These are phyloP conservation scores for Oryza longistaminata DNA, from an alignment of 176 grass and related monocot species.

Conservation along the genomic window DNA sequence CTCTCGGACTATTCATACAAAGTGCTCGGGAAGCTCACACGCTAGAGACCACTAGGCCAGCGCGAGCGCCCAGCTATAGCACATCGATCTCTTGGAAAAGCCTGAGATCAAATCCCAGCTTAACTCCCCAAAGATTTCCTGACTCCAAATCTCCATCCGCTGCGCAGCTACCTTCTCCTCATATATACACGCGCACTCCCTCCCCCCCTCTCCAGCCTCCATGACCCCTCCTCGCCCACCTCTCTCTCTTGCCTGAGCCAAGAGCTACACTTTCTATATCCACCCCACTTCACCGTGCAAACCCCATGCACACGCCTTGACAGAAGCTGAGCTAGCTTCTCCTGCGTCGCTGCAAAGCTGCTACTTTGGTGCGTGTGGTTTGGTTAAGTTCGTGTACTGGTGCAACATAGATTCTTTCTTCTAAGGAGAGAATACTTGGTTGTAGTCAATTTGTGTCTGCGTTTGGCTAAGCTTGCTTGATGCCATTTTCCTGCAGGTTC, in stretches of 20 bases:
- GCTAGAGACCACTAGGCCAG: not conserved
- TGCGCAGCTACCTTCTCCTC: conserved; percentile 37
- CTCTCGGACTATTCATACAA: not conserved
- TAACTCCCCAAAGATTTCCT: conserved; percentile 52
- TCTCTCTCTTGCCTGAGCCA: conserved; percentile 5
- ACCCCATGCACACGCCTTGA: not conserved
- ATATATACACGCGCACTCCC: not conserved
- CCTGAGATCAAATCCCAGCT: conserved; percentile 31
- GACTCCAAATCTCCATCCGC: conserved; percentile 54
- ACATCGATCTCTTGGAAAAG: conserved; percentile 35
- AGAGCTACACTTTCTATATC: conserved; percentile 30
- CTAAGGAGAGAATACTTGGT: not conserved
- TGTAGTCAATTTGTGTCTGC: not conserved
- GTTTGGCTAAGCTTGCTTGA: not conserved
- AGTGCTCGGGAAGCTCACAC: not conserved
- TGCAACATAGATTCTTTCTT: not conserved
- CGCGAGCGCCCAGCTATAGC: conserved; percentile 17
- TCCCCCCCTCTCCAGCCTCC: conserved; percentile 5
- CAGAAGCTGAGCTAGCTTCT: conserved; percentile 6
- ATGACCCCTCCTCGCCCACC: conserved; percentile 30
- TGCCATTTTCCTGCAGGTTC: conserved; percentile 15
- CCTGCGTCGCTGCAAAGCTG: not conserved
- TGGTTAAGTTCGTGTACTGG: not conserved
- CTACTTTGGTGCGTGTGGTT: not conserved
- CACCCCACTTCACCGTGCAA: not conserved